Percentiles rank a stretch among this genome's conserved stretches.
phyloP scores from a whole-genome alignment of 1,284 basidiomycete species.

The Malassezia japonica region DNA sequence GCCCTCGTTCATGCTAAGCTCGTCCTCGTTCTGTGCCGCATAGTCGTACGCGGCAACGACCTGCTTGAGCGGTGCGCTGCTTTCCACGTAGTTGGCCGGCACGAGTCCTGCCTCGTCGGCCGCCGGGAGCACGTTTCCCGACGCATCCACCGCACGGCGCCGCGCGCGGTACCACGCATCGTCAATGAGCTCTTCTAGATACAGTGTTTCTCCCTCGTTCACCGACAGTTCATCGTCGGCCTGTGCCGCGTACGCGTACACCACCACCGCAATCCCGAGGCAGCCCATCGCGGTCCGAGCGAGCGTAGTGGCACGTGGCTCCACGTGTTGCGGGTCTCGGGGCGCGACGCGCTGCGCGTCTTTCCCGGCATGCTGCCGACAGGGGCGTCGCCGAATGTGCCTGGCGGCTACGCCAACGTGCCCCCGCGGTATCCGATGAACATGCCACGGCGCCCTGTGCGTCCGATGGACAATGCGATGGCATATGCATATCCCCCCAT shows the following conservation, averaged over 20 bases:
- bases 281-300: slow-evolving; percentile 33
- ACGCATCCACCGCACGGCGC: slow-evolving; percentile 23
- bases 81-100: slow-evolving; percentile 46
- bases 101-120: slow-evolving; percentile 32
- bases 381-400: not conserved
- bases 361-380: not conserved
- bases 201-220: slow-evolving; percentile 42
- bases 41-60: slow-evolving; percentile 45
- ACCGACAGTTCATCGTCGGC: slow-evolving; percentile 45
- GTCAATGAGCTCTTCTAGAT: slow-evolving; percentile 44
- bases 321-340: not conserved
- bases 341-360: slow-evolving; percentile 1
- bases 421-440: slow-evolving; percentile 8
- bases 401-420: slow-evolving; percentile 2
- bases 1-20: slow-evolving; percentile 39
- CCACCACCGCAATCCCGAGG: slow-evolving; percentile 40
- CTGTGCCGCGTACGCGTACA: slow-evolving; percentile 46
- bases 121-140: slow-evolving; percentile 20
- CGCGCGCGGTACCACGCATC: slow-evolving; percentile 46
- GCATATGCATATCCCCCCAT: slow-evolving; percentile 6
- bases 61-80: slow-evolving; percentile 34
- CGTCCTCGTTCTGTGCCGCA: slow-evolving; percentile 40
- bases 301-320: not conserved
- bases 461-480: not conserved
- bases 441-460: slow-evolving; percentile 7